Evolutionary conservation across 192 early-diverging fungal species (phyloP).

Genomic region (Coemansia sp.): DNA sequence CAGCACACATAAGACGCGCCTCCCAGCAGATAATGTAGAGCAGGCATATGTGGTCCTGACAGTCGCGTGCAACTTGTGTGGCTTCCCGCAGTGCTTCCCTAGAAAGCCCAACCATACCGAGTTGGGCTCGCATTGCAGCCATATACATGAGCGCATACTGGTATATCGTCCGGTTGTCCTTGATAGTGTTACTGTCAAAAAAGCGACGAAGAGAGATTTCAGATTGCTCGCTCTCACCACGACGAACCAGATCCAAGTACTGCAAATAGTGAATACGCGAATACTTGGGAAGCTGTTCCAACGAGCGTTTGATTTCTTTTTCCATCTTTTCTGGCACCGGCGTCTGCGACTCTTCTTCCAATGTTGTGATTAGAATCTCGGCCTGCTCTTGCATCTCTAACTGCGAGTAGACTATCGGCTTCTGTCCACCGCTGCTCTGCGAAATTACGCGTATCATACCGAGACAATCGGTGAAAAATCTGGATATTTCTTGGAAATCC

Average conservation of each 20-base stretch:
- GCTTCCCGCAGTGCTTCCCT: slow-evolving; percentile 35
- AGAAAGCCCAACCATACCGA: slow-evolving; percentile 22
- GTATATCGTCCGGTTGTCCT: slow-evolving; percentile 17
- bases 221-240: slow-evolving; percentile 27
- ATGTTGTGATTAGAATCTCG: slow-evolving; percentile 18
- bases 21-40: slow-evolving; percentile 35
- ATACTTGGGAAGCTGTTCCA: slow-evolving; percentile 12
- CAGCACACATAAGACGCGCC: slow-evolving; percentile 12
- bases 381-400: slow-evolving; percentile 30
- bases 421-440: background rate
- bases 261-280: slow-evolving; percentile 31
- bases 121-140: slow-evolving; percentile 34
- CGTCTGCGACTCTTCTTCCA: slow-evolving; percentile 22
- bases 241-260: slow-evolving; percentile 24
- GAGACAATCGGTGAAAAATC: slow-evolving; percentile 20
- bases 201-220: slow-evolving; percentile 28
- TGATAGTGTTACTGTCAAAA: slow-evolving; percentile 31
- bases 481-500: slow-evolving; percentile 40
- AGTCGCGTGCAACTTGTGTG: slow-evolving; percentile 43
- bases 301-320: slow-evolving; percentile 8
- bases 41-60: slow-evolving; percentile 37
- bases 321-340: slow-evolving; percentile 11
- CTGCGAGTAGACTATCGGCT: slow-evolving; percentile 7
- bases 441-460: background rate
- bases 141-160: slow-evolving; percentile 43